phyloP scores from a whole-genome alignment of 768 basidiomycete genomes.

The Termitomyces sp. region DNA sequence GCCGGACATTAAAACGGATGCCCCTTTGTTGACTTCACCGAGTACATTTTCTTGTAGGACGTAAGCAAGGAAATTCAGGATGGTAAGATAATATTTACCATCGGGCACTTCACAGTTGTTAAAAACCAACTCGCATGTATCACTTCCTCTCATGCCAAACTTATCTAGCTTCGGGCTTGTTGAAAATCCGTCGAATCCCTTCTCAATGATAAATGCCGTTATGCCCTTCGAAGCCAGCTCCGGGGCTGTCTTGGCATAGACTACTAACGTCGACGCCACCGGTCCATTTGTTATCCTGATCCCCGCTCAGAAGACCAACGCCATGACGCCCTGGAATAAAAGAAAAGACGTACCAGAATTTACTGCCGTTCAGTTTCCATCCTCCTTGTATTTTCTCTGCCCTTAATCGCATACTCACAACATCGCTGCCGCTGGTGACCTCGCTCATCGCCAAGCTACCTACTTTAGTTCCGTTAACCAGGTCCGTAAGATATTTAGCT shows the following conservation, averaged over 20 bases:
- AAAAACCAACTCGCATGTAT: constrained; percentile 92
- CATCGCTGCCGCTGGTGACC: constrained; percentile 88
- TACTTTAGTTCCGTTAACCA: constrained; percentile 78
- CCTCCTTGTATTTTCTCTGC: constrained; percentile 78
- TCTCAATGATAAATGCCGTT: constrained; percentile 89
- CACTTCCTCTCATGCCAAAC: constrained; percentile 94
- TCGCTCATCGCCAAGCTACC: constrained; percentile 96
- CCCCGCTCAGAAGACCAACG: constrained; percentile 7
- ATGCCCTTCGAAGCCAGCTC: constrained; percentile 82
- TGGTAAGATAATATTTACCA: constrained; percentile 41
- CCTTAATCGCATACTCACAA: constrained; percentile 88
- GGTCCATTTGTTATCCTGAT: constrained; percentile 94
- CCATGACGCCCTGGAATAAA: not conserved
- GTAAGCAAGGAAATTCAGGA: constrained; percentile 8
- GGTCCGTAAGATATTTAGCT: constrained; percentile 76
- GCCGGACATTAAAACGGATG: constrained; percentile 89
- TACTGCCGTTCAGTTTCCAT: constrained; percentile 83
- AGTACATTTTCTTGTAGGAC: constrained; percentile 73
- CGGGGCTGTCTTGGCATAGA: constrained; percentile 88
- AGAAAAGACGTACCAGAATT: constrained; percentile 73
- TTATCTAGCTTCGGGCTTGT: constrained; percentile 92
- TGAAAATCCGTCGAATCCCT: constrained; percentile 79
- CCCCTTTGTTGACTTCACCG: constrained; percentile 77
- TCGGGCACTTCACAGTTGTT: constrained; percentile 88
- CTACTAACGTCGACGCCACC: constrained; percentile 83